These are phyloP conservation scores for Candolleomyces aberdarensis DNA, from an alignment of 768 basidiomycete species.

Conservation along the genomic window DNA sequence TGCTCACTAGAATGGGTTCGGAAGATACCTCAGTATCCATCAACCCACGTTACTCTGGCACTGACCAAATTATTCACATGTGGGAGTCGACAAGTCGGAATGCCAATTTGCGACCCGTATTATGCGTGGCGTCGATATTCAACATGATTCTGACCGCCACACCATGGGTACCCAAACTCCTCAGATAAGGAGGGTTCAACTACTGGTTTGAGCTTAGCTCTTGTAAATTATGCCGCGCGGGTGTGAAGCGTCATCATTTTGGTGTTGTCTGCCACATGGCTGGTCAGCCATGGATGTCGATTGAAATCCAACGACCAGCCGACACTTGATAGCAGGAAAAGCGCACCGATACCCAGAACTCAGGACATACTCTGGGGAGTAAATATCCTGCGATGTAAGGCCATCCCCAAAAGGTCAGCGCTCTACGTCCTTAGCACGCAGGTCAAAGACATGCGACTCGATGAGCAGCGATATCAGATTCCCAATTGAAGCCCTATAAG, in stretches of 20 bases:
- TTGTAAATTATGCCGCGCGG: background rate
- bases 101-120: background rate
- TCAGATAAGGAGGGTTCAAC: background rate
- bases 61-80: background rate
- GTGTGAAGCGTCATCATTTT: background rate
- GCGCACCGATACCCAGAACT: background rate
- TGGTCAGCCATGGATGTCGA: background rate
- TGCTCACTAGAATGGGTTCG: background rate
- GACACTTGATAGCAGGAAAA: background rate
- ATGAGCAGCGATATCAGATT: background rate
- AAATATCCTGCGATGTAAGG: background rate
- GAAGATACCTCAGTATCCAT: background rate
- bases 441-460: background rate
- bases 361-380: background rate
- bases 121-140: background rate
- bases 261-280: background rate
- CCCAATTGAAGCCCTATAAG: background rate
- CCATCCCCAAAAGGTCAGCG: background rate
- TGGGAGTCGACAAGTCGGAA: background rate
- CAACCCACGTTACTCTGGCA: background rate
- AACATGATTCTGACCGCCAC: background rate
- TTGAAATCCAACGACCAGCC: background rate
- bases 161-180: background rate
- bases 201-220: background rate
- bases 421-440: background rate